Conservation (phyloP, 768 basidiomycete species). For the Tephrocybe sp. region DNA sequence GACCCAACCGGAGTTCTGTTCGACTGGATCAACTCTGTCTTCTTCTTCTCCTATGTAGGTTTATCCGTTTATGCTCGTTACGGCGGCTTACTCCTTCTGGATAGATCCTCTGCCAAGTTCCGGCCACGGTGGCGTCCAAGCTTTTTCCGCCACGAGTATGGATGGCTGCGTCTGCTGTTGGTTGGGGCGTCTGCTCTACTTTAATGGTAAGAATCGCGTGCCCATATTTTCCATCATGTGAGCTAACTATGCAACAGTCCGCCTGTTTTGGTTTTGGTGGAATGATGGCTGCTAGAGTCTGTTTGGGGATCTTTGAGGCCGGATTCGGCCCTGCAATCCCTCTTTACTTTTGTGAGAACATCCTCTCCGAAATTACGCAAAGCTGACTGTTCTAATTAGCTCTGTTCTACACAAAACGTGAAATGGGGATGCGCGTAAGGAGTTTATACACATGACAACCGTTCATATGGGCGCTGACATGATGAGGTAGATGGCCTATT, state of each 20-base stretch:
- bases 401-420: conserved; percentile 73
- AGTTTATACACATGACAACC: not conserved
- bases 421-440: conserved; percentile 67
- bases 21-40: conserved; percentile 76
- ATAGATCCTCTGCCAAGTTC: conserved; percentile 71
- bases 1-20: conserved; percentile 70
- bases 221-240: not conserved
- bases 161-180: conserved; percentile 63
- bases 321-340: conserved; percentile 79
- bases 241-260: conserved; percentile 40
- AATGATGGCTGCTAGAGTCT: conserved; percentile 56
- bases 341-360: conserved; percentile 68
- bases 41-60: conserved; percentile 77
- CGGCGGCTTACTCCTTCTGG: not conserved
- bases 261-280: conserved; percentile 61
- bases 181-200: conserved; percentile 78
- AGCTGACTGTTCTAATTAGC: conserved; percentile 37
- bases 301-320: conserved; percentile 77
- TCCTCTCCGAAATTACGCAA: not conserved
- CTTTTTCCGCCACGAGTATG: conserved; percentile 67
- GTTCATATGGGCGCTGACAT: not conserved
- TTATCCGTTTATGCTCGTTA: not conserved
- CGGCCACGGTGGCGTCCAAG: conserved; percentile 65
- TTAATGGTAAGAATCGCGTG: conserved; percentile 51
- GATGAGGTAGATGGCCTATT: conserved; percentile 57